A percentile compares a stretch with the other conserved stretches of the same genome.
Conservation (phyloP, 2,329 filamentous ascomycete species). For the Botrytis pseudocinerea region DNA sequence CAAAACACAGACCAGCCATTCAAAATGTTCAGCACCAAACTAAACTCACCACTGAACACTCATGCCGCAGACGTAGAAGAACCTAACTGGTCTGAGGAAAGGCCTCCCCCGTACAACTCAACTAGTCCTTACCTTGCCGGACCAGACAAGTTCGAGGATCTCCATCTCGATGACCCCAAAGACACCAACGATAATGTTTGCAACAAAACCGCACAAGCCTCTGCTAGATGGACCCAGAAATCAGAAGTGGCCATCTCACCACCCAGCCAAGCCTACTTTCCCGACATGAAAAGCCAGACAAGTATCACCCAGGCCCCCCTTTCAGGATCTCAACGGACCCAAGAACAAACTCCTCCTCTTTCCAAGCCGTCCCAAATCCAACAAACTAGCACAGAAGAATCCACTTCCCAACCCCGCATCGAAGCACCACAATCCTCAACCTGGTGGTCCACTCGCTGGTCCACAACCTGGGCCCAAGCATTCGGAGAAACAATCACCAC, state of each 20-base stretch:
- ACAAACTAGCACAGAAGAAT: background rate
- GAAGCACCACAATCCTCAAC: background rate
- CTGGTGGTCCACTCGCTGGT: background rate
- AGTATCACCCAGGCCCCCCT: rapidly evolving
- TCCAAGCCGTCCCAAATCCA: background rate
- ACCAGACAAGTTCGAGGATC: background rate
- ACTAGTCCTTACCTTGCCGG: background rate
- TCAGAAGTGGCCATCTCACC: background rate
- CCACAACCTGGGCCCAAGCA: background rate
- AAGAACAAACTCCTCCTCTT: background rate
- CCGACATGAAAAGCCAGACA: background rate
- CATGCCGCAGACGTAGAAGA: background rate
- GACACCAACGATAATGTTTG: background rate
- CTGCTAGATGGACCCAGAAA: background rate
- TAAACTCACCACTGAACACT: rapidly evolving
- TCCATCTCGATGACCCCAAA: background rate
- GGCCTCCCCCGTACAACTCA: background rate
- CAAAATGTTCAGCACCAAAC: background rate
- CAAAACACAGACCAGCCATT: background rate
- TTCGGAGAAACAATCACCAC: background rate
- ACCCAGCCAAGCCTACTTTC: background rate
- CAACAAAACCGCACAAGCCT: background rate
- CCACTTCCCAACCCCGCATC: rapidly evolving
- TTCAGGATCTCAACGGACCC: background rate
- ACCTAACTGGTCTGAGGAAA: background rate